Conservation (phyloP, 2,329 filamentous ascomycete genomes). For the Myriosclerotinia curreyana region DNA sequence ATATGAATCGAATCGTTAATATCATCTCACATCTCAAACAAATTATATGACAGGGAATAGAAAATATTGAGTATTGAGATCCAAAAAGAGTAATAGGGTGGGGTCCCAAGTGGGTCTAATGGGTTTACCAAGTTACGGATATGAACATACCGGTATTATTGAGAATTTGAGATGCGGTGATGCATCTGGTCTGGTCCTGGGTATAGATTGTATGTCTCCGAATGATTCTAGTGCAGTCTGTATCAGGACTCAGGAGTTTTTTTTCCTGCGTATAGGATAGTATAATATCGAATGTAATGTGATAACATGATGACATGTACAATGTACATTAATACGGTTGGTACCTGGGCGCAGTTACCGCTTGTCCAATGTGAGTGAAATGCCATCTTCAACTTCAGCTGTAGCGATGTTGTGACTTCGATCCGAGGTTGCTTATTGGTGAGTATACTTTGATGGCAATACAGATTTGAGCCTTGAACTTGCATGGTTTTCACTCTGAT, state of each 20-base stretch:
- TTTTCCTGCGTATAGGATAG: not conserved
- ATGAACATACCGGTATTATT: no score
- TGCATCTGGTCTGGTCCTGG: not conserved
- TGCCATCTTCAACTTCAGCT: conserved; percentile 19
- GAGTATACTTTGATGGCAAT: not conserved
- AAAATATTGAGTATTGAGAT: conserved; percentile 12
- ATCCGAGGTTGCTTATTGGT: not conserved
- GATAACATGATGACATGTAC: not conserved
- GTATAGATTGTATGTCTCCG: not conserved
- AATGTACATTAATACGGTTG: not conserved
- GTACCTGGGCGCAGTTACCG: conserved; percentile 19
- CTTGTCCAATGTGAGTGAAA: conserved; percentile 21
- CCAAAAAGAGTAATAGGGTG: conserved; percentile 4
- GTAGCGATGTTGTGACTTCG: not conserved
- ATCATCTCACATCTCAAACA: conserved; percentile 11
- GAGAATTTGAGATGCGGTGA: conserved; percentile 12
- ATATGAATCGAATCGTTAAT: not conserved
- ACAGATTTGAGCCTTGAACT: conserved; percentile 14
- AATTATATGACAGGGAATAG: conserved; percentile 16
- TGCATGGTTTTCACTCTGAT: conserved; percentile 1
- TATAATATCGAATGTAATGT: not conserved
- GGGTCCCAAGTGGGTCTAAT: conserved; percentile 15
- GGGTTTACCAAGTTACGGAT: conserved; percentile 5
- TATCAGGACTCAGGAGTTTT: not conserved
- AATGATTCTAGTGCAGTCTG: conserved; percentile 7